Percentiles rank a stretch among this genome's conserved stretches.
Conservation (phyloP, 1,139 yeast genomes). For the Geotrichum candidum region DNA sequence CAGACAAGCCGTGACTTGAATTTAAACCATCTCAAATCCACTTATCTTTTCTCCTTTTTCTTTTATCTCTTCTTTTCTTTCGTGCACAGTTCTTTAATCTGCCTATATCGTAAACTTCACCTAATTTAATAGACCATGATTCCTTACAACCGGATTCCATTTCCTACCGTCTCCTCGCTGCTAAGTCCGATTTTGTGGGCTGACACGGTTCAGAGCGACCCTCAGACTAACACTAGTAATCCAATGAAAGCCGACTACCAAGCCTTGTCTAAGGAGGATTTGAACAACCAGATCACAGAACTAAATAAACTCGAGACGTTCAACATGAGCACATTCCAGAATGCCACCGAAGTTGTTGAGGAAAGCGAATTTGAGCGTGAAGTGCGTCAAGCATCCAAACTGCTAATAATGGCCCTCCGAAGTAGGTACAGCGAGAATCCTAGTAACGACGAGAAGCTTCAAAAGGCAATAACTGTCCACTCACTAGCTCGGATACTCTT, state of each 20-base stretch:
- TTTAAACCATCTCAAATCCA: too few relatives aligned
- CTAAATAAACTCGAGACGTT: neutral
- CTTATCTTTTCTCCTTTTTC: neutral
- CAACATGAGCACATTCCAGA: neutral
- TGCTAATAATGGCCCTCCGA: conserved; percentile 11
- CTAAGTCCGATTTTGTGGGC: conserved; percentile 1
- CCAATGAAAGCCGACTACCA: neutral
- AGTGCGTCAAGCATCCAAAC: conserved; percentile 10
- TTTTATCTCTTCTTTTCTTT: neutral
- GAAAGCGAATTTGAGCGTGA: conserved; percentile 8
- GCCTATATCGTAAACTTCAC: too few relatives aligned
- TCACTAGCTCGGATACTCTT: conserved; percentile 6
- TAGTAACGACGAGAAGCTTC: conserved; percentile 8
- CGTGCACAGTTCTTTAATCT: neutral
- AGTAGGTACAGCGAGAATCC: neutral
- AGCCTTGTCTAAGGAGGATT: neutral
- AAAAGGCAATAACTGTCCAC: conserved; percentile 8
- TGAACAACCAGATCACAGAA: neutral
- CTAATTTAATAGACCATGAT: neutral
- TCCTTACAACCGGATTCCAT: neutral
- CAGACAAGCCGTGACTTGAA: too few relatives aligned
- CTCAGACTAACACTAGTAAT: neutral
- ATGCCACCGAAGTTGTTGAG: neutral
- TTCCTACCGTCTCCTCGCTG: neutral
- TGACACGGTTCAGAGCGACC: neutral